phyloP scores from a whole-genome alignment of 371 early-diverging fungal genomes.

The Zopfochytrium polystomum region DNA sequence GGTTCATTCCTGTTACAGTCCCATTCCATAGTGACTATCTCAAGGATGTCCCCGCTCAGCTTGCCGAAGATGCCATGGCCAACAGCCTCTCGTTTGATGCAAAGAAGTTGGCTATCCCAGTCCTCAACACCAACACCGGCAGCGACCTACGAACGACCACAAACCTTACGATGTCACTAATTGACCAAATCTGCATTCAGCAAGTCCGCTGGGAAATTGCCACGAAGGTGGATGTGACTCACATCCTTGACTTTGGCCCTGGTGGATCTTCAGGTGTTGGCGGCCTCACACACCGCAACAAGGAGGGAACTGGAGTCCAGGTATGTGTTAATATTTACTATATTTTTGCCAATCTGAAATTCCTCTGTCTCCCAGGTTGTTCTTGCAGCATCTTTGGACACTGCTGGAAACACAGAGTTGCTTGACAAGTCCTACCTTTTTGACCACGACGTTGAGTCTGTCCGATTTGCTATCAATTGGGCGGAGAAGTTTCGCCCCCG shows the following conservation, averaged over 20 bases:
- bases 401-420: constrained; percentile 62
- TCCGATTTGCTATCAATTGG: constrained; percentile 87
- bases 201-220: constrained; percentile 90
- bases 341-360: constrained; percentile 32
- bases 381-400: constrained; percentile 35
- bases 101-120: constrained; percentile 64
- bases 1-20: constrained; percentile 83
- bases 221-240: constrained; percentile 71
- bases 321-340: constrained; percentile 34
- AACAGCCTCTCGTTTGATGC: constrained; percentile 59
- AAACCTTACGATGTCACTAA: constrained; percentile 63
- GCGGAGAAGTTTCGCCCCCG: constrained; percentile 80
- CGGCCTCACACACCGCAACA: constrained; percentile 86
- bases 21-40: constrained; percentile 86
- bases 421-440: constrained; percentile 82
- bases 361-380: constrained; percentile 22
- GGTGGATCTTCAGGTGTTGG: constrained; percentile 87
- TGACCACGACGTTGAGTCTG: constrained; percentile 73
- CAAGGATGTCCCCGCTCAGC: constrained; percentile 57
- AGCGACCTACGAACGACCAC: constrained; percentile 57
- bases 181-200: constrained; percentile 74
- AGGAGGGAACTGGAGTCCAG: constrained; percentile 93
- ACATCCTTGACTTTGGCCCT: constrained; percentile 92
- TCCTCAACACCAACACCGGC: constrained; percentile 76
- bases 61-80: constrained; percentile 63